A percentile compares a stretch with the other conserved stretches of the same genome.
phyloP scores from a whole-genome alignment of 768 basidiomycete genomes.

The Galerina sulciceps region DNA sequence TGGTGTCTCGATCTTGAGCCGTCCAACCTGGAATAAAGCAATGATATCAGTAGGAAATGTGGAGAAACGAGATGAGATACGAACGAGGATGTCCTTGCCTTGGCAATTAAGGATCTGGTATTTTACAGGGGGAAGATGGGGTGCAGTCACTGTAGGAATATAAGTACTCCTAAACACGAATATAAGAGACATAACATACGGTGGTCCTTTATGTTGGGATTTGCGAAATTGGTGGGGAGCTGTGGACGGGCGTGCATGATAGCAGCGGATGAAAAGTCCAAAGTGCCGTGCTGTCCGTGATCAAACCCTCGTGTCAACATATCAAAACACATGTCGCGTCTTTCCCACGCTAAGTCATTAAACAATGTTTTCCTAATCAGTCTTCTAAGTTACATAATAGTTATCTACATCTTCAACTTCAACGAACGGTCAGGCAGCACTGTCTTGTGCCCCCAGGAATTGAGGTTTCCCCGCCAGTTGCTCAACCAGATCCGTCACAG shows the following conservation, averaged over 20 bases:
- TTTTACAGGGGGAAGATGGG: slow-evolving; percentile 74
- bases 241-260: slow-evolving; percentile 50
- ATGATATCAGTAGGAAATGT: slow-evolving; percentile 2
- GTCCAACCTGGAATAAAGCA: slow-evolving; percentile 63
- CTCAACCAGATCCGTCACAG: slow-evolving; percentile 72
- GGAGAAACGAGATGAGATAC: slow-evolving; percentile 28
- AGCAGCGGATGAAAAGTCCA: slow-evolving; percentile 22
- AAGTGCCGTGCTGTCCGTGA: slow-evolving; percentile 25
- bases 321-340: slow-evolving; percentile 15
- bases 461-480: slow-evolving; percentile 69
- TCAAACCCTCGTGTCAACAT: slow-evolving; percentile 36
- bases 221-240: slow-evolving; percentile 54
- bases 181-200: slow-evolving; percentile 32
- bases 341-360: slow-evolving; percentile 36
- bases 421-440: slow-evolving; percentile 17
- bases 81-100: slow-evolving; percentile 82
- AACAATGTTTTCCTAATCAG: slow-evolving; percentile 23
- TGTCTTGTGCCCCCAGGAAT: slow-evolving; percentile 43
- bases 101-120: slow-evolving; percentile 91
- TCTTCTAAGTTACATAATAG: too few species aligned
- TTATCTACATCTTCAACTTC: neutral
- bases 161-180: slow-evolving; percentile 10
- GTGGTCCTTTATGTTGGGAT: slow-evolving; percentile 50
- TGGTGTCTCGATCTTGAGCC: slow-evolving; percentile 81
- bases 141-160: slow-evolving; percentile 35